Evolutionary conservation across 768 basidiomycete species (phyloP).

Genomic region (Leucocoprinus sp.): DNA sequence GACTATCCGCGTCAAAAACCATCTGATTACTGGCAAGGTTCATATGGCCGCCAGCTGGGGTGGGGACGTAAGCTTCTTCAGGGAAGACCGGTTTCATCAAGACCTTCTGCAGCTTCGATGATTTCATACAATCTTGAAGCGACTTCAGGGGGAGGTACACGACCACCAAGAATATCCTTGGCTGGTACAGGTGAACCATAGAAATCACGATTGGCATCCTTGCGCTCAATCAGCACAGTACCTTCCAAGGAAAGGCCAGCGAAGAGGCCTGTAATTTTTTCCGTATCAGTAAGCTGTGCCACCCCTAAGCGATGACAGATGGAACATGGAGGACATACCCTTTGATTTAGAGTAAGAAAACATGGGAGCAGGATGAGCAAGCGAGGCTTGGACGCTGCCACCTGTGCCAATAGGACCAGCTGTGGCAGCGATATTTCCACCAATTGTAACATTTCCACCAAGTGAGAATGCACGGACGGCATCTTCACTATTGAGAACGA

Average conservation of each 20-base stretch:
- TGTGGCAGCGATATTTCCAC: conserved; percentile 76
- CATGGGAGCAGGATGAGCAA: conserved; percentile 94
- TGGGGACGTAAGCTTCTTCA: conserved; percentile 71
- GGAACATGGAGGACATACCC: no score
- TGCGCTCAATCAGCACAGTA: conserved; percentile 88
- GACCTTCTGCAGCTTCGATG: conserved; percentile 91
- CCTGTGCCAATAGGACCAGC: conserved; percentile 95
- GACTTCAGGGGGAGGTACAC: conserved; percentile 96
- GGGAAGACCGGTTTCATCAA: conserved; percentile 83
- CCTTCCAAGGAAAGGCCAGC: conserved; percentile 94
- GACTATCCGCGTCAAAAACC: conserved; percentile 72
- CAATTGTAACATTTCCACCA: conserved; percentile 94
- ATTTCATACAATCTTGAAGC: conserved; percentile 90
- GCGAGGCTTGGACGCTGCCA: conserved; percentile 76
- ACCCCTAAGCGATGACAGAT: no score
- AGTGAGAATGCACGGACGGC: conserved; percentile 92
- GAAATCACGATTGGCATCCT: conserved; percentile 94
- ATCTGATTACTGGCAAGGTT: conserved; percentile 37
- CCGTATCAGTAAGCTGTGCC: conserved; percentile 4
- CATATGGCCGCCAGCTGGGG: conserved; percentile 51
- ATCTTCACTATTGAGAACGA: conserved; percentile 95
- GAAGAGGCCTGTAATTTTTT: conserved; percentile 60
- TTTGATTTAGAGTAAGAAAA: conserved; percentile 96
- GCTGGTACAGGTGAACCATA: conserved; percentile 90
- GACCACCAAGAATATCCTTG: conserved; percentile 83